A percentile compares a stretch with the other conserved stretches of the same genome.
phyloP scores from a whole-genome alignment of 768 basidiomycete genomes.

The Floccularia luteovirens region DNA sequence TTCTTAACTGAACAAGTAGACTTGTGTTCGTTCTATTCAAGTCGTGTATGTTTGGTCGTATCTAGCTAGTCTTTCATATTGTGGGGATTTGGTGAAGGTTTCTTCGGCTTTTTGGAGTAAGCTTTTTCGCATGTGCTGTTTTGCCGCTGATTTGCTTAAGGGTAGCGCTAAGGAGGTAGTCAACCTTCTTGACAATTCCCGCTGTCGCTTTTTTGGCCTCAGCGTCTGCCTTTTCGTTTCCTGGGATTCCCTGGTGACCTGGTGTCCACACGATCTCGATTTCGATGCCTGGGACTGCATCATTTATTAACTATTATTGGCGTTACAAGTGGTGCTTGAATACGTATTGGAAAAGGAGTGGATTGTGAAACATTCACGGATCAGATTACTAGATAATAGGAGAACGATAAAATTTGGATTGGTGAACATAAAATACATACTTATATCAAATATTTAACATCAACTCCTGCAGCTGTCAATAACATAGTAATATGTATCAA shows the following conservation, averaged over 20 bases:
- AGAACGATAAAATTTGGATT: too few species aligned
- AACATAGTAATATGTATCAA: too few species aligned
- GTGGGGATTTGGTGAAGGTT: constrained; percentile 6
- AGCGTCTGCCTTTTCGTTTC: constrained; percentile 18
- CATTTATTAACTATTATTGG: too few species aligned
- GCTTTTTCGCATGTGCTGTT: constrained; percentile 6
- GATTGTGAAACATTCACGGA: too few species aligned
- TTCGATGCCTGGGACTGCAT: background rate
- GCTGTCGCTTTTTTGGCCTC: constrained; percentile 16
- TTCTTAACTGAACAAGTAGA: constrained; percentile 16
- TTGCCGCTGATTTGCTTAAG: constrained; percentile 9
- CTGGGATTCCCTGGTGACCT: constrained; percentile 14
- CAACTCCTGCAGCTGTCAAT: too few species aligned
- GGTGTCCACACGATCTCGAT: constrained; percentile 15
- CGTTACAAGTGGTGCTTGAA: too few species aligned
- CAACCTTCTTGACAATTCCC: constrained; percentile 1
- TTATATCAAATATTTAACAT: too few species aligned
- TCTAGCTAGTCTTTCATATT: background rate
- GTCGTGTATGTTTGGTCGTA: constrained; percentile 3
- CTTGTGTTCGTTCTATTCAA: constrained; percentile 6
- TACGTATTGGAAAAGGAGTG: too few species aligned
- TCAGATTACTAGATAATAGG: too few species aligned
- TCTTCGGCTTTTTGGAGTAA: constrained; percentile 4
- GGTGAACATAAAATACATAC: too few species aligned
- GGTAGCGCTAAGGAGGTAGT: constrained; percentile 6